Percentiles rank a stretch among this genome's conserved stretches.
Evolutionary conservation across 2,329 filamentous ascomycete species (phyloP).

Genomic region (Calycina herbarum): DNA sequence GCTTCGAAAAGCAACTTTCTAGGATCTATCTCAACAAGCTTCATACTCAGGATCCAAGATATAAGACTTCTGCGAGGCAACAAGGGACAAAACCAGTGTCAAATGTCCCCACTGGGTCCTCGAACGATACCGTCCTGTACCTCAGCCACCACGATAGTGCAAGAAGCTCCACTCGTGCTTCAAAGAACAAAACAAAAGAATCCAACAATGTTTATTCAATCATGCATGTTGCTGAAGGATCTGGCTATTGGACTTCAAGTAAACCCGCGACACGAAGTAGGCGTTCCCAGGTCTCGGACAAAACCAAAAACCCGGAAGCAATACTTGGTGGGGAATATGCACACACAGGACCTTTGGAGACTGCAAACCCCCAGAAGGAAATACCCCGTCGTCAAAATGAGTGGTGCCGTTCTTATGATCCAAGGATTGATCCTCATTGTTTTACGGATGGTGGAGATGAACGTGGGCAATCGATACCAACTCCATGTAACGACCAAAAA

Average conservation of each 20-base stretch:
- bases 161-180: conserved; percentile 18
- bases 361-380: conserved; percentile 14
- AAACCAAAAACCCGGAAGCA: not conserved
- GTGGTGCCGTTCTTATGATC: conserved; percentile 22
- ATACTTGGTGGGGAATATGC: conserved; percentile 16
- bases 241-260: conserved; percentile 24
- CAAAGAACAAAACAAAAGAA: conserved; percentile 10
- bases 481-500: not conserved
- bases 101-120: not conserved
- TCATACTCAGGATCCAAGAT: not conserved
- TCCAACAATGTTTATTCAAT: conserved; percentile 22
- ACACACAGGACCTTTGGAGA: conserved; percentile 26
- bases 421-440: conserved; percentile 25
- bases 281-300: not conserved
- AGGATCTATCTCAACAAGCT: conserved; percentile 3
- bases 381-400: conserved; percentile 5
- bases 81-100: not conserved
- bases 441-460: not conserved
- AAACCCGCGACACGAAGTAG: conserved; percentile 6
- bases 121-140: conserved; percentile 13
- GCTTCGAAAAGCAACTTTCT: conserved; percentile 1
- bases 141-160: conserved; percentile 25
- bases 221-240: conserved; percentile 28
- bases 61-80: not conserved
- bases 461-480: not conserved